These are phyloP conservation scores for Mrakia hoshinonis DNA, from an alignment of 768 basidiomycete species.

Conservation along the genomic window DNA sequence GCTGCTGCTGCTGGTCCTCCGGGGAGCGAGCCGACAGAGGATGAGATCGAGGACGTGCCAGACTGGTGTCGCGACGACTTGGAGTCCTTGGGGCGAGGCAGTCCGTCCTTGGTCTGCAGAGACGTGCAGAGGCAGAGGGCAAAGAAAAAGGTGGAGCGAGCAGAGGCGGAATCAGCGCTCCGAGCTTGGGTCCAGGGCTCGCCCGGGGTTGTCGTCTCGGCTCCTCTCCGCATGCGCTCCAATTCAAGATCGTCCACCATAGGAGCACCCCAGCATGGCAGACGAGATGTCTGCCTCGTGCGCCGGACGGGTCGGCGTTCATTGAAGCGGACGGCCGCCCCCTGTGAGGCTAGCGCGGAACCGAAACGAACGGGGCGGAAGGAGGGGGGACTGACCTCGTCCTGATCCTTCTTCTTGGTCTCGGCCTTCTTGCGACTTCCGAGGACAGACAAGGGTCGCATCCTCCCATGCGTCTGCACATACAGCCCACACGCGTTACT, in stretches of 20 bases:
- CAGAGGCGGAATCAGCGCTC: background rate
- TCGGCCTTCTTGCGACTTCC: constrained; percentile 27
- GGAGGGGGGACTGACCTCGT: constrained; percentile 4
- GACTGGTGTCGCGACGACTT: background rate
- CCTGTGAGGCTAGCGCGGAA: background rate
- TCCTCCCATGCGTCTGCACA: constrained; percentile 27
- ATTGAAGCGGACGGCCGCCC: background rate
- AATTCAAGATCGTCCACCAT: no score
- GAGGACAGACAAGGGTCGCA: constrained; percentile 23
- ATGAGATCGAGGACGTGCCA: constrained; percentile 9
- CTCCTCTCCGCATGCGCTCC: background rate
- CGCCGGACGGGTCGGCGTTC: background rate
- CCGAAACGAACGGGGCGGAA: background rate
- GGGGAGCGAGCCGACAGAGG: constrained; percentile 2
- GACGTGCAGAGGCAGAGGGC: background rate
- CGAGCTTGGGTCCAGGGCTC: background rate
- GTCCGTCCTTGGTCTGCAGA: constrained; percentile 9
- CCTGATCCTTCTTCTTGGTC: background rate
- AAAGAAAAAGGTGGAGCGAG: background rate
- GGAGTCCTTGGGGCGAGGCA: background rate
- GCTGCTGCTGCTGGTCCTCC: constrained; percentile 1
- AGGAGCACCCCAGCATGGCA: no score
- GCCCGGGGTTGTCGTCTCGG: background rate
- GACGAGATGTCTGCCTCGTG: no score
- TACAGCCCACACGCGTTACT: constrained; percentile 28